Evolutionary conservation across 2,329 filamentous ascomycete species (phyloP).

Genomic region (Aspergillus sp.): DNA sequence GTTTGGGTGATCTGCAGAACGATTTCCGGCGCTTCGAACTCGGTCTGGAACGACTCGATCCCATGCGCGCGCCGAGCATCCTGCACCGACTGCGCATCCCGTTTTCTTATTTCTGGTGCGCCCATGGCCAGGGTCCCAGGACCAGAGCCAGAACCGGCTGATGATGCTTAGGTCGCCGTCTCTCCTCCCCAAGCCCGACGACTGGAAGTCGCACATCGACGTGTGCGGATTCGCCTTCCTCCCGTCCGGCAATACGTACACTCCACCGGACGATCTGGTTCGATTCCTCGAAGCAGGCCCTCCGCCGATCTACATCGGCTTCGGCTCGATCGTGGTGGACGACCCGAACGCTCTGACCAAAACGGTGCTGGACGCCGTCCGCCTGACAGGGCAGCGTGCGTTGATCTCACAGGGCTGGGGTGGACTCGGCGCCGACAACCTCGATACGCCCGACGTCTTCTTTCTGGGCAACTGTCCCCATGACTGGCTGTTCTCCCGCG

Average conservation of each 20-base stretch:
- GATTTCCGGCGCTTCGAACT: slow-evolving; percentile 51
- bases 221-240: slow-evolving; percentile 75
- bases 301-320: slow-evolving; percentile 75
- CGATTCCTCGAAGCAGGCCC: slow-evolving; percentile 65
- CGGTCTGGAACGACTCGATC: slow-evolving; percentile 70
- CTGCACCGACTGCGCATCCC: slow-evolving; percentile 72
- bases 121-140: neutral
- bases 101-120: slow-evolving; percentile 79
- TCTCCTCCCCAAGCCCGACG: slow-evolving; percentile 70
- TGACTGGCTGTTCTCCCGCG: slow-evolving; percentile 79
- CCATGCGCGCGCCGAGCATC: slow-evolving; percentile 78
- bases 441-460: slow-evolving; percentile 67
- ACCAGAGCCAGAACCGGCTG: too few species aligned
- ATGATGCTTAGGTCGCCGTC: slow-evolving; percentile 57
- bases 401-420: slow-evolving; percentile 85
- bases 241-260: slow-evolving; percentile 64
- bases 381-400: slow-evolving; percentile 66
- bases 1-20: slow-evolving; percentile 75
- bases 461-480: slow-evolving; percentile 83
- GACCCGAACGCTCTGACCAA: slow-evolving; percentile 69
- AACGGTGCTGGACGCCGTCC: slow-evolving; percentile 69
- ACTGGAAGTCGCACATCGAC: slow-evolving; percentile 71
- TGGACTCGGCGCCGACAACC: slow-evolving; percentile 68
- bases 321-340: slow-evolving; percentile 76
- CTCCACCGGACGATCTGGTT: slow-evolving; percentile 61